Conservation (phyloP, 352 stramenopile species). For the Phytophthora citricola region DNA sequence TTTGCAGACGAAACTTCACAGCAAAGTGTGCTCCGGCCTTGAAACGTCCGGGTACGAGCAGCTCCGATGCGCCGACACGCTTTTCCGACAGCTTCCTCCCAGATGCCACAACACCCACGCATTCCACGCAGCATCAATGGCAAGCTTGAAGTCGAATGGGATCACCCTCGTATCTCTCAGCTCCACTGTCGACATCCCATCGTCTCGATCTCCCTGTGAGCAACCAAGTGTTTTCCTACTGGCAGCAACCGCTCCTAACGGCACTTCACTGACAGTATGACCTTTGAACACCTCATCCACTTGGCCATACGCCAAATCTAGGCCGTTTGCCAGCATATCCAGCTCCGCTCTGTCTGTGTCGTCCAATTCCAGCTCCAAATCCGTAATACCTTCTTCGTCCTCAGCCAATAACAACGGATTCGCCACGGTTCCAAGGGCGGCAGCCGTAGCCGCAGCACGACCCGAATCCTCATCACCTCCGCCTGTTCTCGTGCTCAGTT, state of each 20-base stretch:
- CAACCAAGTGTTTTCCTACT: slow-evolving; percentile 26
- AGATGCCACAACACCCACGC: slow-evolving; percentile 45
- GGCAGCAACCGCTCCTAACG: slow-evolving; percentile 10
- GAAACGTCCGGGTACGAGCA: slow-evolving; percentile 40
- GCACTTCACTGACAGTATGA: slow-evolving; percentile 6
- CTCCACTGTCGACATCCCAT: slow-evolving; percentile 15
- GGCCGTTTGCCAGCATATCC: slow-evolving; percentile 34
- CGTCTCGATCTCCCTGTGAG: slow-evolving; percentile 1
- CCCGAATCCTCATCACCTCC: slow-evolving; percentile 2
- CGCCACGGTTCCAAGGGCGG: slow-evolving; percentile 17
- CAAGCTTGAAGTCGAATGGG: slow-evolving; percentile 39
- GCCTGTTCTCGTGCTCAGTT: slow-evolving; percentile 14
- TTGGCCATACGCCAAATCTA: slow-evolving; percentile 30
- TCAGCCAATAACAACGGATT: slow-evolving; percentile 29
- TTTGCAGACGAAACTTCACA: slow-evolving; percentile 43
- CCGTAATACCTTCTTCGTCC: slow-evolving; percentile 35
- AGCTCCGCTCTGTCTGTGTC: slow-evolving; percentile 32
- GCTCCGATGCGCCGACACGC: slow-evolving; percentile 35
- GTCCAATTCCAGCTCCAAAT: slow-evolving; percentile 32
- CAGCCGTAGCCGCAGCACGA: slow-evolving; percentile 11
- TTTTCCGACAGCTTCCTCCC: slow-evolving; percentile 38
- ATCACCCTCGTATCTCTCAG: slow-evolving; percentile 38
- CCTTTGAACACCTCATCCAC: slow-evolving; percentile 31
- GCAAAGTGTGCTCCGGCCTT: slow-evolving; percentile 42
- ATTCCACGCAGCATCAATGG: slow-evolving; percentile 43